Evolutionary conservation across 2,329 filamentous ascomycete genomes (phyloP).

Genomic region (Fusarium sambucinum): DNA sequence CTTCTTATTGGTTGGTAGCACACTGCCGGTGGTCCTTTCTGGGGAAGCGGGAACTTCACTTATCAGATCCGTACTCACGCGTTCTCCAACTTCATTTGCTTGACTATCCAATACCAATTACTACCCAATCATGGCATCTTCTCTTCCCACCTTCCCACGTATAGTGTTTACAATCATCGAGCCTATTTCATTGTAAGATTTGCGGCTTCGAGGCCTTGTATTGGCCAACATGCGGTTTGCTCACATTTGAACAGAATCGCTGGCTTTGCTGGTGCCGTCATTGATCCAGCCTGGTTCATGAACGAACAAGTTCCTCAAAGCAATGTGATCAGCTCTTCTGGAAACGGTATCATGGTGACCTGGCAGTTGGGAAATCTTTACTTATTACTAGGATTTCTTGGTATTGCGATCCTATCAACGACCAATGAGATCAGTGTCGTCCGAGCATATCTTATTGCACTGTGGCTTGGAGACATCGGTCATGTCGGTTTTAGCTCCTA

Average conservation of each 20-base stretch:
- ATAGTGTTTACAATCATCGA: slow-evolving; percentile 76
- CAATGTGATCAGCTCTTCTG: slow-evolving; percentile 53
- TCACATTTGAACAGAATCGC: slow-evolving; percentile 61
- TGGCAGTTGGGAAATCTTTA: slow-evolving; percentile 79
- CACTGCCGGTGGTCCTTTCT: slow-evolving; percentile 10
- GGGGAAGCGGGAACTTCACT: slow-evolving; percentile 11
- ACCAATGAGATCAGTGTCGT: slow-evolving; percentile 75
- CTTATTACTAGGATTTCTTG: slow-evolving; percentile 73
- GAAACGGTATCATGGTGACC: slow-evolving; percentile 67
- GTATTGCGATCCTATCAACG: slow-evolving; percentile 71
- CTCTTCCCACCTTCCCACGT: slow-evolving; percentile 72
- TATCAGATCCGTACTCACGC: slow-evolving; percentile 18
- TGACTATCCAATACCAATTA: slow-evolving; percentile 6
- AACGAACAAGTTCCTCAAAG: slow-evolving; percentile 67
- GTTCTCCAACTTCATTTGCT: slow-evolving; percentile 14
- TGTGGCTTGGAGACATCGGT: slow-evolving; percentile 75
- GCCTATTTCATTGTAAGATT: slow-evolving; percentile 74
- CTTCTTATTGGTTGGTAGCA: slow-evolving; percentile 9
- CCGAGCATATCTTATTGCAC: slow-evolving; percentile 73
- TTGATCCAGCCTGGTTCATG: slow-evolving; percentile 72
- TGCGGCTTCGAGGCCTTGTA: slow-evolving; percentile 5
- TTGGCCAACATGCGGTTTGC: neutral
- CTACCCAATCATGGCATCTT: slow-evolving; percentile 64
- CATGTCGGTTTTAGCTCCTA: slow-evolving; percentile 73
- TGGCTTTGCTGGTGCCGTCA: slow-evolving; percentile 68